A percentile compares a stretch with the other conserved stretches of the same genome.
phyloP scores from a whole-genome alignment of 495 filamentous ascomycete species.

The Aspergillus conjunctus region DNA sequence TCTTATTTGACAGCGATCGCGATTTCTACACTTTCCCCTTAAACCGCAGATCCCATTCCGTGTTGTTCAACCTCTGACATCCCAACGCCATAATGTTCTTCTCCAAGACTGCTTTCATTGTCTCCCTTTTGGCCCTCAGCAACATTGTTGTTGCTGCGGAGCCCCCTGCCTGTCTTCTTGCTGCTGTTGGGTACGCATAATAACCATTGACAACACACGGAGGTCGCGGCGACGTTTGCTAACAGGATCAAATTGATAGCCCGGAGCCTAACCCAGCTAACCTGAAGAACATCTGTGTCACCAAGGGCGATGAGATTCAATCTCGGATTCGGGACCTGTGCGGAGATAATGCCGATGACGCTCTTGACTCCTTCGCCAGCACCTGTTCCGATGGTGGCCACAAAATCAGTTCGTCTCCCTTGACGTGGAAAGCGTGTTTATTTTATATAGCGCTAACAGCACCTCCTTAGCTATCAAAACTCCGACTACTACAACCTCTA shows the following conservation, averaged over 20 bases:
- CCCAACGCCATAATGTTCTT: slow-evolving; percentile 38
- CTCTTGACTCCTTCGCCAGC: slow-evolving; percentile 37
- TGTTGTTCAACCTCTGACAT: neutral
- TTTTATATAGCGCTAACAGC: slow-evolving; percentile 7
- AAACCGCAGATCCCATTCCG: neutral
- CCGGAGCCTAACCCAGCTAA: slow-evolving; percentile 33
- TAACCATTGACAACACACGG: neutral
- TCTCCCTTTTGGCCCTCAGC: slow-evolving; percentile 40
- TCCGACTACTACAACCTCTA: slow-evolving; percentile 16
- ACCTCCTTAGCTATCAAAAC: slow-evolving; percentile 7
- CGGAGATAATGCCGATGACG: slow-evolving; percentile 29
- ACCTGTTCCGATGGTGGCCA: slow-evolving; percentile 36
- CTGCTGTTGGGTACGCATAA: slow-evolving; percentile 39
- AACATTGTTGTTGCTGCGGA: slow-evolving; percentile 34
- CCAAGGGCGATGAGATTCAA: slow-evolving; percentile 33
- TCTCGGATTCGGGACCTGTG: slow-evolving; percentile 34
- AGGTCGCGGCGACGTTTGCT: slow-evolving; percentile 15
- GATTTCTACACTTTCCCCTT: slow-evolving; percentile 18
- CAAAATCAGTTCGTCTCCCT: slow-evolving; percentile 37
- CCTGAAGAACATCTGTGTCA: slow-evolving; percentile 35
- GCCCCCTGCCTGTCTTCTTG: slow-evolving; percentile 41
- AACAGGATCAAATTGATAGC: slow-evolving; percentile 24
- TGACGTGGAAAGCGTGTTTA: neutral
- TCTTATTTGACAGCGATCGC: slow-evolving; percentile 18
- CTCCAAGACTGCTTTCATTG: slow-evolving; percentile 37